A percentile compares a stretch with the other conserved stretches of the same genome.
These are phyloP conservation scores for Cystobasidiopsis lactophilus DNA, from an alignment of 768 basidiomycete genomes.

Conservation along the genomic window DNA sequence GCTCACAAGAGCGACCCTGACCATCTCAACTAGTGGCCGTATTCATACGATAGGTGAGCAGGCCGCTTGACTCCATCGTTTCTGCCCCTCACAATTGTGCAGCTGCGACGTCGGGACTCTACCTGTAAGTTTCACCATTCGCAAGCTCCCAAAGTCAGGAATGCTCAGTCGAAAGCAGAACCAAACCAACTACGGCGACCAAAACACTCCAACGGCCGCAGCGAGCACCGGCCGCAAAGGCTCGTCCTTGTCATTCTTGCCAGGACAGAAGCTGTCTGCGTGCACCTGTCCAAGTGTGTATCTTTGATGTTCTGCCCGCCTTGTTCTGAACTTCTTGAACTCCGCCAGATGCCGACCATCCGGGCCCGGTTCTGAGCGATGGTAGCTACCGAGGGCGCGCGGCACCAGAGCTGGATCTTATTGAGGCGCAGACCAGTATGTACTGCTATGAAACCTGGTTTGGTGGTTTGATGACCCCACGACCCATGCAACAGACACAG, in stretches of 20 bases:
- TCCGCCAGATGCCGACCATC: slow-evolving; percentile 31
- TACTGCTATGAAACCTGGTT: no score
- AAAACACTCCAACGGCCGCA: slow-evolving; percentile 31
- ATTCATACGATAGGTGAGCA: slow-evolving; percentile 21
- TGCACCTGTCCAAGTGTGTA: slow-evolving; percentile 69
- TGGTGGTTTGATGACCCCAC: no score
- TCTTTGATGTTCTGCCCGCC: no score
- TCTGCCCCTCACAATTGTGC: background rate
- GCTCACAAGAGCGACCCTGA: background rate
- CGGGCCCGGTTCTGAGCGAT: slow-evolving; percentile 56
- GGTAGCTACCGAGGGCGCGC: slow-evolving; percentile 59
- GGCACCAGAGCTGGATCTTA: slow-evolving; percentile 61
- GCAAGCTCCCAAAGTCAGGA: slow-evolving; percentile 40
- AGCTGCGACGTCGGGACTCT: slow-evolving; percentile 68
- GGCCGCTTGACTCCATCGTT: no score
- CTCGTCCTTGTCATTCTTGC: slow-evolving; percentile 52
- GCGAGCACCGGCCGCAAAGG: slow-evolving; percentile 36
- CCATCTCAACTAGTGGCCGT: slow-evolving; percentile 21
- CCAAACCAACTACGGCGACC: background rate
- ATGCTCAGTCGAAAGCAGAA: slow-evolving; percentile 30
- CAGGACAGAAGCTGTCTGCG: slow-evolving; percentile 61
- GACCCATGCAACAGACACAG: no score
- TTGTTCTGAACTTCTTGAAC: no score
- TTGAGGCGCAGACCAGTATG: no score
- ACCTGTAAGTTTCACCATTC: slow-evolving; percentile 15